These are phyloP conservation scores for Aotearoamyces nothofagi DNA, from an alignment of 2,329 filamentous ascomycete genomes.

Conservation along the genomic window DNA sequence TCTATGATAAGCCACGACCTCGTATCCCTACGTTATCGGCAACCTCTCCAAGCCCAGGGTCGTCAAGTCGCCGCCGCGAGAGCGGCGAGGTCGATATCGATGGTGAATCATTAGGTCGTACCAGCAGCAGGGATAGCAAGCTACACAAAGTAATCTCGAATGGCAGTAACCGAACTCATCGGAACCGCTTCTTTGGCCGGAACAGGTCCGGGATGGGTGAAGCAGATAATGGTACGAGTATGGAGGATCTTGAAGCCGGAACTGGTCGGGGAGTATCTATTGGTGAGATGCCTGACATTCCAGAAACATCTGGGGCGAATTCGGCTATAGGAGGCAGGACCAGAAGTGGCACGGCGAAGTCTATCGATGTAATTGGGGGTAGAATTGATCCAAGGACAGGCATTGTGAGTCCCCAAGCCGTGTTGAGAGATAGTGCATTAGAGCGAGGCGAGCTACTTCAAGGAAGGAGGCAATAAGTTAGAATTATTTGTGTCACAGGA, in stretches of 20 bases:
- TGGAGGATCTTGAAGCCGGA: slow-evolving; percentile 15
- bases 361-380: not conserved
- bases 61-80: slow-evolving; percentile 2
- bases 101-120: slow-evolving; percentile 5
- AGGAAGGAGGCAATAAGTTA: no score
- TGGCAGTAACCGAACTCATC: slow-evolving; percentile 27
- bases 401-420: slow-evolving; percentile 17
- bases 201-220: slow-evolving; percentile 16
- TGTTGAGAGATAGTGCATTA: slow-evolving; percentile 10
- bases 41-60: slow-evolving; percentile 15
- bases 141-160: slow-evolving; percentile 17
- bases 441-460: slow-evolving; percentile 15
- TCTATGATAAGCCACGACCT: slow-evolving; percentile 38
- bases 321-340: slow-evolving; percentile 1
- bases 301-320: slow-evolving; percentile 17
- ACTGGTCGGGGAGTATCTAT: slow-evolving; percentile 1
- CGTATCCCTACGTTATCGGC: slow-evolving; percentile 21
- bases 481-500: no score
- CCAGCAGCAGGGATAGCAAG: slow-evolving; percentile 9
- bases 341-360: slow-evolving; percentile 1
- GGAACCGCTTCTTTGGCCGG: slow-evolving; percentile 48
- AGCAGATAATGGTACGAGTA: slow-evolving; percentile 11
- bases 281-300: slow-evolving; percentile 27
- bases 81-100: slow-evolving; percentile 8
- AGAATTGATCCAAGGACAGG: slow-evolving; percentile 19